phyloP scores from a whole-genome alignment of 2,329 filamentous ascomycete genomes.

The Diaporthe australafricana region DNA sequence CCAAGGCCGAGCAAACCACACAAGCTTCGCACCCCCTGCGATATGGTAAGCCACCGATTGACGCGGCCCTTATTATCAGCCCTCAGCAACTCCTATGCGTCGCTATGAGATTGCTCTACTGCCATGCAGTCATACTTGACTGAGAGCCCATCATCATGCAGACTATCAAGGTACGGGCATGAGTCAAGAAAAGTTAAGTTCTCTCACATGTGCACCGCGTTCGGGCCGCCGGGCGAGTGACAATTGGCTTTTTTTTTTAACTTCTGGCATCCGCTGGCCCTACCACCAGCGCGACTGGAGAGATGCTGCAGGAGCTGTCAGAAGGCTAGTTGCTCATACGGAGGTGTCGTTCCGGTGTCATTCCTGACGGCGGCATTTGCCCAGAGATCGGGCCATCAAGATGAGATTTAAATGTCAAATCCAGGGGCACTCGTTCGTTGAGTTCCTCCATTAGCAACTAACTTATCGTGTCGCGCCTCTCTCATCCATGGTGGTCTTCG shows the following conservation, averaged over 20 bases:
- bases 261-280: not conserved
- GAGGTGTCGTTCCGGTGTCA: not conserved
- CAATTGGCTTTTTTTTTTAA: not conserved
- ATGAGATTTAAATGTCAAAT: not conserved
- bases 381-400: constrained; percentile 17
- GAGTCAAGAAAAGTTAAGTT: constrained; percentile 27
- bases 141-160: constrained; percentile 1
- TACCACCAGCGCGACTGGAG: constrained; percentile 39
- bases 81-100: not conserved
- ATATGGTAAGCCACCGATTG: constrained; percentile 1
- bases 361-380: constrained; percentile 4
- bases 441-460: not conserved
- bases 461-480: no score
- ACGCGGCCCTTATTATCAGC: constrained; percentile 3
- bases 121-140: constrained; percentile 8
- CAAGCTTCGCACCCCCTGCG: not conserved
- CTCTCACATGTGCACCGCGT: constrained; percentile 27
- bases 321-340: constrained; percentile 1
- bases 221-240: constrained; percentile 20
- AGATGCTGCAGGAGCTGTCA: constrained; percentile 38
- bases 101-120: not conserved
- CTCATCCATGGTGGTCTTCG: not conserved
- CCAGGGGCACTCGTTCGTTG: not conserved
- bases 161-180: not conserved
- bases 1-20: constrained; percentile 16